Base-by-base conservation (phyloP, 2,329 filamentous ascomycete genomes). In the Monilinia vaccinii-corymbosi region DNA sequence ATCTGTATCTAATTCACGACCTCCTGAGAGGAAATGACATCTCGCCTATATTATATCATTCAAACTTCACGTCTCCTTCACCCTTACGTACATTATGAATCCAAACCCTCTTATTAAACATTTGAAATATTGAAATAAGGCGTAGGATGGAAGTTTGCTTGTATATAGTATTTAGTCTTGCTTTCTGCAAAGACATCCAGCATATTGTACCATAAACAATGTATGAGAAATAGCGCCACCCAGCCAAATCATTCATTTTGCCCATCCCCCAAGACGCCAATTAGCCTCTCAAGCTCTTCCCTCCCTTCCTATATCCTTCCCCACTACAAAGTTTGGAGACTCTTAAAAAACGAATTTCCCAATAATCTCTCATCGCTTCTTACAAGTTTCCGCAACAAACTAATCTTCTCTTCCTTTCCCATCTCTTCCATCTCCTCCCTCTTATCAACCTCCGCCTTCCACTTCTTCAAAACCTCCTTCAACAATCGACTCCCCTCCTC, bases 401-500 rank as follows among this genome's bases (percentile, higher is more conserved):
- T 78, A 9, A 93, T 83, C 78, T 94, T 92, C 72, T 95, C 86
- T 66, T 89, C 86, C 67, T 85, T 84, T 60, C 77, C 85, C 78
- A 4, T 77, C 73, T 34, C 79, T 60, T 77, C 85, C 78, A 4
- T 77, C 73, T 34, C 79, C 82, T 1, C 74, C 79, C 61, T 82
- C 76, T 13, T 84, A 82, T 71, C 49, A 46, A 59, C 34, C 9
- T 93, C 86, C 56, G 83, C 80, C 78, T 96, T 97, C 94, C 94
- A 99, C 72, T 84, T 82, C 45, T 88, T 75, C 61, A 99, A 75
- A 70, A 97, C 80, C 50, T 87, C 82, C 76, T 97, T 97, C 52
- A 99, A 78, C 75, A 96, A 76, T 28, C 81, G 82, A 71, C 88
- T 96, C 9, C 94, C 94, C 72, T 93, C 84, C 68, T 96, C 91